phyloP scores from a whole-genome alignment of 2,329 filamentous ascomycete genomes.

The Cladosporium cucumerinum region DNA sequence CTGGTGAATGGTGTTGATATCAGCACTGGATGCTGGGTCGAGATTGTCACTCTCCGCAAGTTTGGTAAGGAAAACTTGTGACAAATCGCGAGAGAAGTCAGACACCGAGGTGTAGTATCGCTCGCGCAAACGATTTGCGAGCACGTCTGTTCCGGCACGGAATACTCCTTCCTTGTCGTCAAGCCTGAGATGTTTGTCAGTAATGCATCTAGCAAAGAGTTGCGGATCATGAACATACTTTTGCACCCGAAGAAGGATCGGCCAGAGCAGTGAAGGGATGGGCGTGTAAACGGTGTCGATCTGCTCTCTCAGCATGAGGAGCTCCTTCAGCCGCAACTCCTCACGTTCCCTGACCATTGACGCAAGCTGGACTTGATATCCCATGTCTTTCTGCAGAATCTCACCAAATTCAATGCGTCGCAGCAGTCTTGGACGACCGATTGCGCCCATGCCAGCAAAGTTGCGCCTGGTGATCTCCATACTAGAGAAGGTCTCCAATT shows the following conservation, averaged over 20 bases:
- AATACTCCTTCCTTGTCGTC: slow-evolving; percentile 57
- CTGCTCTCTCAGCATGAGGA: slow-evolving; percentile 71
- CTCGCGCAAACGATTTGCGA: slow-evolving; percentile 53
- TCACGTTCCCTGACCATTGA: slow-evolving; percentile 73
- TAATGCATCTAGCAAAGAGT: slow-evolving; percentile 14
- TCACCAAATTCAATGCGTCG: slow-evolving; percentile 87
- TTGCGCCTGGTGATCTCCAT: slow-evolving; percentile 96
- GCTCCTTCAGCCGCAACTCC: slow-evolving; percentile 70
- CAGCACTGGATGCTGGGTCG: slow-evolving; percentile 23
- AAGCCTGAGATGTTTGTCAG: slow-evolving; percentile 52
- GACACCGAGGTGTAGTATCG: slow-evolving; percentile 59
- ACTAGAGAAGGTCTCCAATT: slow-evolving; percentile 93
- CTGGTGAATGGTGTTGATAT: slow-evolving; percentile 40
- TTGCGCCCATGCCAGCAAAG: slow-evolving; percentile 90
- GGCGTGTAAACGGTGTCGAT: slow-evolving; percentile 92
- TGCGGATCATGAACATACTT: slow-evolving; percentile 57
- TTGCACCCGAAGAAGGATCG: slow-evolving; percentile 75
- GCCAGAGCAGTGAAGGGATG: slow-evolving; percentile 69
- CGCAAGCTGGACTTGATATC: slow-evolving; percentile 68
- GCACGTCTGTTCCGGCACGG: slow-evolving; percentile 50
- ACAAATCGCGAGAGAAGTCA: slow-evolving; percentile 58
- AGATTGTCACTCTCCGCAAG: slow-evolving; percentile 34
- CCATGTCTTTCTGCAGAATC: slow-evolving; percentile 70
- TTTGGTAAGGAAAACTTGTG: slow-evolving; percentile 48
- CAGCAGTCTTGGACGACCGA: slow-evolving; percentile 71